Percentiles rank a stretch among this genome's conserved stretches.
Conservation (phyloP, 148 eudicot species). For the Selenicereus undatus region DNA sequence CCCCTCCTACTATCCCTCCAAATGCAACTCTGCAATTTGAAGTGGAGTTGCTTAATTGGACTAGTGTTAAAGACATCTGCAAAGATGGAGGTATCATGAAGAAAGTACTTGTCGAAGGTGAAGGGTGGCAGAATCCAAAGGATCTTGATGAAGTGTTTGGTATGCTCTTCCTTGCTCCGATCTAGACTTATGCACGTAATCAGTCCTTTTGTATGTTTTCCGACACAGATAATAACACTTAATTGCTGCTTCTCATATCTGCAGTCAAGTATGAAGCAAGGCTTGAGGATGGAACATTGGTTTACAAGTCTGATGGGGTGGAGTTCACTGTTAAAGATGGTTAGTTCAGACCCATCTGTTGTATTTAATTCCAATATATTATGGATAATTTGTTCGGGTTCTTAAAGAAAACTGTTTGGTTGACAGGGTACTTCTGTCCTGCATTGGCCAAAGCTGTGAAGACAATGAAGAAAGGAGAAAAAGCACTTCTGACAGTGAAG, state of each 20-base stretch:
- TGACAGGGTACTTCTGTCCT: slow-evolving; percentile 69
- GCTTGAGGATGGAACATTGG: slow-evolving; percentile 67
- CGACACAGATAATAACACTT: background rate
- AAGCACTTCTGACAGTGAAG: slow-evolving; percentile 59
- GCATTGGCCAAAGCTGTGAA: slow-evolving; percentile 78
- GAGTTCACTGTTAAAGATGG: slow-evolving; percentile 79
- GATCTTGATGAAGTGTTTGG: slow-evolving; percentile 77
- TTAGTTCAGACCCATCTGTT: background rate
- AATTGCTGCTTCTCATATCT: background rate
- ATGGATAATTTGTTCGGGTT: background rate
- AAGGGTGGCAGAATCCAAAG: slow-evolving; percentile 84
- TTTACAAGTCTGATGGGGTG: slow-evolving; percentile 64
- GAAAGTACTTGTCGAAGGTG: slow-evolving; percentile 61
- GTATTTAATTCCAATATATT: background rate
- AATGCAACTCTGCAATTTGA: slow-evolving; percentile 81
- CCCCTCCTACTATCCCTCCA: slow-evolving; percentile 87
- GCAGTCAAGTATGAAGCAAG: slow-evolving; percentile 78
- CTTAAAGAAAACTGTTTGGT: background rate
- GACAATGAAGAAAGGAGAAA: slow-evolving; percentile 93
- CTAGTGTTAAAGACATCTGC: slow-evolving; percentile 74
- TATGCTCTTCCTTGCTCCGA: slow-evolving; percentile 14
- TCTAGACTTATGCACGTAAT: background rate
- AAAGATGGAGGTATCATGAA: slow-evolving; percentile 87
- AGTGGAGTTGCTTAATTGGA: slow-evolving; percentile 82
- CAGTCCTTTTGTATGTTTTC: background rate